Base-by-base conservation (phyloP, 768 basidiomycete genomes). In the Termitomyces sp. region DNA sequence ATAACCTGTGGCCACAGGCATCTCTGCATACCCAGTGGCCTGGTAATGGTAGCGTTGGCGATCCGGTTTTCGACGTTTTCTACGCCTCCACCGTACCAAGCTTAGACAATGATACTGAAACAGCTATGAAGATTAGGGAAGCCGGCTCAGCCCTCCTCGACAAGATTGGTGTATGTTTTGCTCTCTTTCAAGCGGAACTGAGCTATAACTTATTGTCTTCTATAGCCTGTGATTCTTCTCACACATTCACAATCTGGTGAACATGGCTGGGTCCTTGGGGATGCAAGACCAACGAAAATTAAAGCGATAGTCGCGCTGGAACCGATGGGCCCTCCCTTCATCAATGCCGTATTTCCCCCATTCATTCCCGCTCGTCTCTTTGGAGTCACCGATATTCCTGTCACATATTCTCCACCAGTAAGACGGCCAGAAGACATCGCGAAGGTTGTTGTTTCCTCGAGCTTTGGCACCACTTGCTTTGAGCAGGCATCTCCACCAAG, bases 211-310 rank as follows among this genome's bases (percentile, higher is more conserved):
- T 25, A 38, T 49, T 38, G 2, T 32, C 31, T n/a, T 18, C 3
- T 20, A 54, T 60, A 81, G 78, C 77, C 77, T 18, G 74, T 65
- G 3, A 65, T 80, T 23, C 57, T 82, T n/a, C 56, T 81, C 25
- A 78, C 78, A 1, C 80, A 82, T 60, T 81, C 80, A 1, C 79
- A 81, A 57, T 70, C 77, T 31, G 80, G 79, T 2, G 70, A 65
- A 43, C 69, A 76, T 42, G 79, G 78, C 22, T 82, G 80, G 80
- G 63, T 74, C 22, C 61, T 82, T 13, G 80, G 70, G 10, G 80
- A 82, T 50, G 65, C 73, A 3, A 68, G 77, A 23, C 80, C 80
- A 2, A 61, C 64, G 18, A 60, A 71, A 32, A 69, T 82, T 32
- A 77, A 72, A 60, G 76, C 73, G 12, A 79, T 82, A 22, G 65